Percentiles rank a stretch among this genome's conserved stretches.
These are phyloP conservation scores for Xylariales sp. DNA, from an alignment of 2,329 filamentous ascomycete genomes.

Conservation along the genomic window DNA sequence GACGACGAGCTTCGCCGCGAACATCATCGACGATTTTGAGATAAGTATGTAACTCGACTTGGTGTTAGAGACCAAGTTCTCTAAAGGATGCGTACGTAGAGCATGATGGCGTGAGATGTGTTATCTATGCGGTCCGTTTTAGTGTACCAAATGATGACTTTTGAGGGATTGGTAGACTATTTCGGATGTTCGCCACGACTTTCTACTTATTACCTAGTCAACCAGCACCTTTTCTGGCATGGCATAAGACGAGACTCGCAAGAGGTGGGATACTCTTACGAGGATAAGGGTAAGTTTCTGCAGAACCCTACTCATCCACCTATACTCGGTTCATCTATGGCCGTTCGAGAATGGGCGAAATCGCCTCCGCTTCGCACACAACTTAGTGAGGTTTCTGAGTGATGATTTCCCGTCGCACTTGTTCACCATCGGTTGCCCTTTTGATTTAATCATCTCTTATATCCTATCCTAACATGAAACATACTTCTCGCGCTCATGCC, in stretches of 20 bases:
- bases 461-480: no score
- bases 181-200: no score
- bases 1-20: neutral
- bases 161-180: neutral
- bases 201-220: neutral
- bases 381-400: no score
- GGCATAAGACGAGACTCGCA: neutral
- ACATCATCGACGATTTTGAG: neutral
- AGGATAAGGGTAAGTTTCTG: no score
- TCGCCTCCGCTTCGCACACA: no score
- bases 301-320: no score
- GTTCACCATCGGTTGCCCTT: no score
- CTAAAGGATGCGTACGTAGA: neutral
- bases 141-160: neutral
- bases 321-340: no score
- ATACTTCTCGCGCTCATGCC: no score
- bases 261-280: neutral
- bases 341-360: no score
- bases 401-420: no score
- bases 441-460: no score
- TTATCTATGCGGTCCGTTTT: neutral
- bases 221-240: neutral
- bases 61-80: neutral
- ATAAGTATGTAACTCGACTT: neutral
- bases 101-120: neutral